phyloP scores from a whole-genome alignment of 2,329 filamentous ascomycete genomes.

The Xylaria sp. region DNA sequence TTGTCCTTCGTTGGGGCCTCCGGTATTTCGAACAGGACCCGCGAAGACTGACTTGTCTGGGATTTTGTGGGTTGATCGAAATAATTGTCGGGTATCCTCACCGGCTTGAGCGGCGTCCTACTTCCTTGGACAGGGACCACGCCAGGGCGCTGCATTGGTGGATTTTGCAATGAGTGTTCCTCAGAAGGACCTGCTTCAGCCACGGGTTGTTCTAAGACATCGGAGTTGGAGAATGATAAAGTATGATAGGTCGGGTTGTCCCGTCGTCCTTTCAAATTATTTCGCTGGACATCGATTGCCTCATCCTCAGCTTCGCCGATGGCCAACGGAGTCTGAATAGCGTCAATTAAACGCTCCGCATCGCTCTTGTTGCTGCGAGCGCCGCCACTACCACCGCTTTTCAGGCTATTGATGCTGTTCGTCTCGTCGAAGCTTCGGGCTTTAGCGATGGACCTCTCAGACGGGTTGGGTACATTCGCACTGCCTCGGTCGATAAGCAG shows the following conservation, averaged over 20 bases:
- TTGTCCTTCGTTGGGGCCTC: slow-evolving; percentile 29
- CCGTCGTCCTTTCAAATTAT: slow-evolving; percentile 38
- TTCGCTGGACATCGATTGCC: slow-evolving; percentile 32
- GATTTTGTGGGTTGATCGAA: slow-evolving; percentile 49
- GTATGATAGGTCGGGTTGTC: slow-evolving; percentile 30
- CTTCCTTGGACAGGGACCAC: slow-evolving; percentile 56
- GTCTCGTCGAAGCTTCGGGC: slow-evolving; percentile 53
- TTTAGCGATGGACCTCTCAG: slow-evolving; percentile 39
- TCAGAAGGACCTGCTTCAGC: slow-evolving; percentile 5
- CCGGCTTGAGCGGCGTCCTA: slow-evolving; percentile 59
- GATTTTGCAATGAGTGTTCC: slow-evolving; percentile 20
- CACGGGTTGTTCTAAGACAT: slow-evolving; percentile 1
- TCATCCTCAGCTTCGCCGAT: slow-evolving; percentile 53
- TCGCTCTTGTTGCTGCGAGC: slow-evolving; percentile 67
- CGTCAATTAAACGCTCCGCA: slow-evolving; percentile 77
- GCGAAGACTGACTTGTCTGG: slow-evolving; percentile 50
- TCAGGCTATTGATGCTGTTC: slow-evolving; percentile 55
- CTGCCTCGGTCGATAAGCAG: slow-evolving; percentile 67
- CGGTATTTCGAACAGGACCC: slow-evolving; percentile 55
- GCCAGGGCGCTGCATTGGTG: slow-evolving; percentile 44
- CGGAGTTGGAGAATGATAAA: slow-evolving; percentile 31
- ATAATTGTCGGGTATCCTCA: slow-evolving; percentile 63
- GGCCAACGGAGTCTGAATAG: slow-evolving; percentile 71
- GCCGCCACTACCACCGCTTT: slow-evolving; percentile 62
- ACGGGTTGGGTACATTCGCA: slow-evolving; percentile 18